These are phyloP conservation scores for Symbiodinium natans DNA, from an alignment of 73 alveolate species.

Conservation along the genomic window DNA sequence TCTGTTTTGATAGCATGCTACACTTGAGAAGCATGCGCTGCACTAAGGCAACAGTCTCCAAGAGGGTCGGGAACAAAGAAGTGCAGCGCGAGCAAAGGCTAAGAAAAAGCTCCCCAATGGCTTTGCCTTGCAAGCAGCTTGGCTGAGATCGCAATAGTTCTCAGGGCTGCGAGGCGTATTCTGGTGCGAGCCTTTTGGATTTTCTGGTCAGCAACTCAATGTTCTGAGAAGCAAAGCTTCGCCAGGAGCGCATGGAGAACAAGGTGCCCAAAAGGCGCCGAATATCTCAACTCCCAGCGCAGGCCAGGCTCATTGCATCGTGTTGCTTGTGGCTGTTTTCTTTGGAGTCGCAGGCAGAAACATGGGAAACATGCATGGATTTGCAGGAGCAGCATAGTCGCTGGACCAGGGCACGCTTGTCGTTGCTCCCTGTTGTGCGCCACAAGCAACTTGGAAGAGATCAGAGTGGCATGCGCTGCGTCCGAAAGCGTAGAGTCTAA, in stretches of 20 bases:
- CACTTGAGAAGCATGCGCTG: no score
- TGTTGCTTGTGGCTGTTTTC: no score
- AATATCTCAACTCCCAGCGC: slow-evolving; percentile 35
- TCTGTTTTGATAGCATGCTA: no score
- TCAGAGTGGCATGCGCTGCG: no score
- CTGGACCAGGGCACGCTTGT: slow-evolving; percentile 80
- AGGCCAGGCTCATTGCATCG: no score
- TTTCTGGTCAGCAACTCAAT: no score
- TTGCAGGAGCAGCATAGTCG: slow-evolving; percentile 57
- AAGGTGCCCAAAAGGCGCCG: slow-evolving; percentile 7
- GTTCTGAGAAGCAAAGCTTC: no score
- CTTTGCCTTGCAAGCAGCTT: slow-evolving; percentile 2
- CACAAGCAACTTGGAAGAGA: slow-evolving; percentile 26
- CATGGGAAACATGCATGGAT: not conserved
- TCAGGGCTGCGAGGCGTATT: no score
- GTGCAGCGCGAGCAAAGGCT: slow-evolving; percentile 48
- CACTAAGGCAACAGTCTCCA: slow-evolving; percentile 59
- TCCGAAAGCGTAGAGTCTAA: no score
- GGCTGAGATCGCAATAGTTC: not conserved
- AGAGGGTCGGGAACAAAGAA: slow-evolving; percentile 67
- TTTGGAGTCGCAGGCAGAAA: no score
- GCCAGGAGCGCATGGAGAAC: slow-evolving; percentile 21
- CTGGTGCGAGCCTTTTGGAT: no score
- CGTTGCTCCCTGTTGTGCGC: slow-evolving; percentile 71
- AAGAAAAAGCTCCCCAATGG: slow-evolving; percentile 39